A percentile compares a stretch with the other conserved stretches of the same genome.
These are phyloP conservation scores for Rutstroemia sp. DNA, from an alignment of 2,329 filamentous ascomycete species.

Conservation along the genomic window DNA sequence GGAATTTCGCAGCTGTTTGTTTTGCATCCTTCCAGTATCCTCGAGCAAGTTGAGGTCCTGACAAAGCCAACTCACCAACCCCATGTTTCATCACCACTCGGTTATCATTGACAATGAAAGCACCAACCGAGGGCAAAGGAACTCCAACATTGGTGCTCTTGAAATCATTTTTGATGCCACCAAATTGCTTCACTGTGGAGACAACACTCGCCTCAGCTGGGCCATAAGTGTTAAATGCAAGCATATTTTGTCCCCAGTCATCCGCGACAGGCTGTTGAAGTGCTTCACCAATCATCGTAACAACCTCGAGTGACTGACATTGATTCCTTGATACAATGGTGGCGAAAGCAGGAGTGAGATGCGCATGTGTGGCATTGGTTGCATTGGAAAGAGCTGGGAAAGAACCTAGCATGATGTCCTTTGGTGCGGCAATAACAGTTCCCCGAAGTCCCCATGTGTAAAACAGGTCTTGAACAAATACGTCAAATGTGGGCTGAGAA, in stretches of 20 bases:
- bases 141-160: neutral
- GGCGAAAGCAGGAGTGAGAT: conserved; percentile 1
- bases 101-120: conserved; percentile 32
- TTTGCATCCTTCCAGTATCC: conserved; percentile 52
- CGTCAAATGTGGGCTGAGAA: conserved; percentile 3
- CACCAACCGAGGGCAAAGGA: neutral
- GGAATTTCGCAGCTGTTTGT: conserved; percentile 51
- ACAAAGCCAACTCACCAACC: conserved; percentile 24
- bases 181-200: conserved; percentile 10
- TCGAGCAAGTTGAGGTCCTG: conserved; percentile 49
- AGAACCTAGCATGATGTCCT: conserved; percentile 1
- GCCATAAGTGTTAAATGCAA: neutral
- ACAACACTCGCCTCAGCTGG: conserved; percentile 11
- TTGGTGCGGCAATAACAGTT: conserved; percentile 1
- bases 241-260: conserved; percentile 22
- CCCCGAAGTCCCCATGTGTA: conserved; percentile 2
- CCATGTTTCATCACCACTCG: conserved; percentile 18
- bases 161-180: neutral
- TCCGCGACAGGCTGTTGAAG: neutral
- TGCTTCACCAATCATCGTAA: conserved; percentile 6
- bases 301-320: neutral
- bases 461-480: conserved; percentile 1
- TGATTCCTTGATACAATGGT: neutral
- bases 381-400: neutral
- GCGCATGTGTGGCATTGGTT: neutral